Percentiles rank a stretch among this genome's conserved stretches.
phyloP scores from a whole-genome alignment of 2,329 filamentous ascomycete species.

The Leptosphaerulina australis region DNA sequence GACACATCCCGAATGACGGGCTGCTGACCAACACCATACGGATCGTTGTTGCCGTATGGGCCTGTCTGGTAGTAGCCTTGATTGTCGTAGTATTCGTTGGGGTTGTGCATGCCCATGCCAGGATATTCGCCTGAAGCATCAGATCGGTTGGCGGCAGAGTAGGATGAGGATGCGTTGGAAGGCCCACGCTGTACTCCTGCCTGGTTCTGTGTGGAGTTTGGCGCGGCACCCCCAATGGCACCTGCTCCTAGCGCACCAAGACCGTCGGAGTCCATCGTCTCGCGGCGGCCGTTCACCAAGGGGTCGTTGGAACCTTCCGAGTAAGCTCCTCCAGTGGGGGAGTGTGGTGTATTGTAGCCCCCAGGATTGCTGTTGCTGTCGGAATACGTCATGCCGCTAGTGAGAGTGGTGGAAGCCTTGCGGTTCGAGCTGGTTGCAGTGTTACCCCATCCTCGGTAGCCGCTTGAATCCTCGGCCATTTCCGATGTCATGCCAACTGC shows the following conservation, averaged over 20 bases:
- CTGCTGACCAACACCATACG: constrained; percentile 62
- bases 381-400: constrained; percentile 74
- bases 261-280: constrained; percentile 73
- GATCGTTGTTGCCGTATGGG: constrained; percentile 62
- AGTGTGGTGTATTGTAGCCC: constrained; percentile 59
- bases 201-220: constrained; percentile 67
- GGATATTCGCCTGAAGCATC: constrained; percentile 64
- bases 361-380: constrained; percentile 67
- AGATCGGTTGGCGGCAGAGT: constrained; percentile 81
- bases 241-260: constrained; percentile 77
- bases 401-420: constrained; percentile 89
- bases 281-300: constrained; percentile 58
- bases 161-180: constrained; percentile 95
- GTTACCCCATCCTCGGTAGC: constrained; percentile 94
- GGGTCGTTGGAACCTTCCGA: constrained; percentile 75
- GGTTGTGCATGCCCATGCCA: constrained; percentile 52
- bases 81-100: constrained; percentile 60
- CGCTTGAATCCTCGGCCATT: constrained; percentile 75
- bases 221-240: constrained; percentile 51
- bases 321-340: constrained; percentile 67
- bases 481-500: constrained; percentile 64
- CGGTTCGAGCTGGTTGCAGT: constrained; percentile 72
- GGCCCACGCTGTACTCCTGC: constrained; percentile 81
- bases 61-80: constrained; percentile 62
- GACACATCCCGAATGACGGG: constrained; percentile 93